Evolutionary conservation across 129 eudicot species (phyloP), one percentile per base, ranked within the genome.

Genomic region (Dittrichia graveolens): DNA sequence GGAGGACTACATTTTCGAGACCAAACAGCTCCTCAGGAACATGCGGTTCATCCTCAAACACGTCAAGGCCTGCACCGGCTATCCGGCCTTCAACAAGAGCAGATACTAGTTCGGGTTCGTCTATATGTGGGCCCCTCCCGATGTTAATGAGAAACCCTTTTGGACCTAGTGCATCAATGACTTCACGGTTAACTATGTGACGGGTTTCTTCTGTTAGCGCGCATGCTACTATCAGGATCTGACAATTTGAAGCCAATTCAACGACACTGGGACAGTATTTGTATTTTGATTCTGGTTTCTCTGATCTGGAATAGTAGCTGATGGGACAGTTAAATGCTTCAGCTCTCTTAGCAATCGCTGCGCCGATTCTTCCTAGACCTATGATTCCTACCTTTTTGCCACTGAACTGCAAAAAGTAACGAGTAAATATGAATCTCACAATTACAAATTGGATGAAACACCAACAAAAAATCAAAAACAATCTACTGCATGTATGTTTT

Each of bases 31-130:
- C 73, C 56, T 92, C 81, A 3, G 93, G 89, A 39, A 89, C 96
- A 10, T 88, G 68, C 2, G 96, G 97, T 54, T 92, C 97, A 3
- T 86, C 62, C 78, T 89, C 95, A 77, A 79, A 89, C 9, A 92
- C 96, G 49, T 92, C 98, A 46, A 92, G 90, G 41, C 98, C 98
- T 10, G 96, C 98, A 18, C 98, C 98, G 2, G 90, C 96, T 57
- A 92, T 24, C 72, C 98, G 86, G 60, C 95, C 88, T 71, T 89
- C 95, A 52, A 76, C 78, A 50, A 92, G 82, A n/a, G 98, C 98
- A 41, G 89, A 68, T 8, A 92, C 83, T 47, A 92, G 73, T 70
- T 92, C 98, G 7, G 71, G 78, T 76, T 92, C 90, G 71, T 89
- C 95, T 12, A 92, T 71, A 62, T 85, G 98, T 11, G 87, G 75